Evolutionary conservation across 2,329 filamentous ascomycete species (phyloP), one percentile per base, ranked within the genome.

Genomic region (Aphanoascus verrucosus): DNA sequence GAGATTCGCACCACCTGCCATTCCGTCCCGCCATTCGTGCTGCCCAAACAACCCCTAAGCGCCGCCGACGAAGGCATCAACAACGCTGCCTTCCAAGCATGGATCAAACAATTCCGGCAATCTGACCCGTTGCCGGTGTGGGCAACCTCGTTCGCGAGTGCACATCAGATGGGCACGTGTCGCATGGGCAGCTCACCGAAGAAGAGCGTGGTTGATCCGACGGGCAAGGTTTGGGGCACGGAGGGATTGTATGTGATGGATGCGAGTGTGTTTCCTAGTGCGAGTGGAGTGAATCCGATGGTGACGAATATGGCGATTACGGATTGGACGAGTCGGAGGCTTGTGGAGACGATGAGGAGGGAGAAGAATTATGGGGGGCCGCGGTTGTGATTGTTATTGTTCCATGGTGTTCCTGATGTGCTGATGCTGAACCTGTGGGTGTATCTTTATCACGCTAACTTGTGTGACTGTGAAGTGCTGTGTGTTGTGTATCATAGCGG

Each of bases 1-100:
- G 88, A 94, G 68, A 90, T 96, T 64, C 80, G 84, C 63, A 74
- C 83, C 0, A 73, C 76, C 2, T 74, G 86, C 17, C 77, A 80
- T 0, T 81, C 80, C 8, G 66, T 88, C 35, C 72, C 77, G 32
- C 77, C 83, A 0, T 96, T 89, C 64, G 66, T 78, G 31, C 77
- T 80, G 11, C 61, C 66, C 3, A 59, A 62, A 5, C 59, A 60
- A 3, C 53, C 56, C 19, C 31, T 28, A 4, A 55, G 53, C 11
- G 42, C 51, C 6, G 57, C 66, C 1, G 62, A 69, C 1, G 65
- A 70, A 5, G 77, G 76, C 0, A 72, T 77, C 59, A 81, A 81
- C 60, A 75, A 82, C 55, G 59, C 68, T 0, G 69, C 65, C 0
- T 79, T 84, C 64, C 70, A 77, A 53, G 62, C 66, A 1, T 84